Percentiles rank a stretch among this genome's conserved stretches.
Evolutionary conservation across 2,329 filamentous ascomycete genomes (phyloP).

Genomic region (Amesomyces nigricolor): DNA sequence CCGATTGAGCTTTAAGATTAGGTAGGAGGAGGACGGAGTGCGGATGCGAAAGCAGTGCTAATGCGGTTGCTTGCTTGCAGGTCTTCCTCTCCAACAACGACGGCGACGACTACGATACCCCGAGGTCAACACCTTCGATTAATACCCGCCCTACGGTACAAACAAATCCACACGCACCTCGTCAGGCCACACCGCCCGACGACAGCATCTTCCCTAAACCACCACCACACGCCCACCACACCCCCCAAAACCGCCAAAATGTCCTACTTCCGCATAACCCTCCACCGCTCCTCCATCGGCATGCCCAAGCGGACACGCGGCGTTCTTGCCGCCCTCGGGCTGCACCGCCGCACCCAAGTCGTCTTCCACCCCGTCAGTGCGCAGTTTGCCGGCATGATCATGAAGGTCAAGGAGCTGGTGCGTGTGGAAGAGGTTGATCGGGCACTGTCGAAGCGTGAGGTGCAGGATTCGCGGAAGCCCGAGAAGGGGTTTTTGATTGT

Average conservation of each 20-base stretch:
- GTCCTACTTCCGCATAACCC: constrained; percentile 85
- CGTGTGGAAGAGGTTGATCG: constrained; percentile 70
- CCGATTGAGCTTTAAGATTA: too few relatives aligned
- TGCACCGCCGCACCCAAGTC: constrained; percentile 76
- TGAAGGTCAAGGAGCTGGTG: constrained; percentile 91
- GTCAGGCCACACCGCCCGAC: too few relatives aligned
- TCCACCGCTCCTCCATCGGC: constrained; percentile 84
- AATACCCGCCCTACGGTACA: too few relatives aligned
- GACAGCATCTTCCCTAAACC: neutral
- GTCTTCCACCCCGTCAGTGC: constrained; percentile 83
- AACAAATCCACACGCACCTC: too few relatives aligned
- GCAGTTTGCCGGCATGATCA: constrained; percentile 81
- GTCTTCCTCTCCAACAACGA: too few relatives aligned
- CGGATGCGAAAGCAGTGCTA: too few relatives aligned
- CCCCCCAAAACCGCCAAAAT: constrained; percentile 37
- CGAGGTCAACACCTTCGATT: too few relatives aligned
- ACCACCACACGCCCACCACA: neutral
- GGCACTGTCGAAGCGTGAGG: constrained; percentile 58
- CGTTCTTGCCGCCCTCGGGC: constrained; percentile 77
- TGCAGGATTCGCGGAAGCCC: constrained; percentile 66
- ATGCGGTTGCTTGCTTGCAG: too few relatives aligned
- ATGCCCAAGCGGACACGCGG: constrained; percentile 73
- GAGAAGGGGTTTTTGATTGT: constrained; percentile 74
- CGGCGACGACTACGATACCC: too few relatives aligned
- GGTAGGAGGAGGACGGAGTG: too few relatives aligned